Evolutionary conservation across 768 basidiomycete genomes (phyloP).

Genomic region (Hypholoma sublateritium): DNA sequence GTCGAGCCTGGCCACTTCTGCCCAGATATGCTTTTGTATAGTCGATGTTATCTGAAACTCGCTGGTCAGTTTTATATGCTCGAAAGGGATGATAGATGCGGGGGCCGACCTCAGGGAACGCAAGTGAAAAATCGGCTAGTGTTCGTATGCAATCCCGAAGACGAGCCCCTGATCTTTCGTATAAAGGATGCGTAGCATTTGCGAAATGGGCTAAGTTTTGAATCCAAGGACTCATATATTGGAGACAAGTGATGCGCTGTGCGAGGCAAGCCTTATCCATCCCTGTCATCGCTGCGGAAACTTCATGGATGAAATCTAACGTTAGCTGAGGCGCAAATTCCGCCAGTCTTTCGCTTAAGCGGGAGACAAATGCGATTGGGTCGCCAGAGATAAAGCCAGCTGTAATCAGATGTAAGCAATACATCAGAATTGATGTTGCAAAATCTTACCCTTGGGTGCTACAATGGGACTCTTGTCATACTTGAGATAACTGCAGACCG

Average conservation of each 20-base stretch:
- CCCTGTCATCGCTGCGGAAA: constrained; percentile 63
- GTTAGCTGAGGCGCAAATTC: constrained; percentile 79
- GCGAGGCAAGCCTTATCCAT: constrained; percentile 39
- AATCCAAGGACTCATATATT: constrained; percentile 89
- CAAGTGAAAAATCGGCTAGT: constrained; percentile 71
- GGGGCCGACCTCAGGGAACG: constrained; percentile 63
- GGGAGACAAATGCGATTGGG: constrained; percentile 56
- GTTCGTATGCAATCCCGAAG: constrained; percentile 82
- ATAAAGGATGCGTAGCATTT: constrained; percentile 66
- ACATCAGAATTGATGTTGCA: neutral
- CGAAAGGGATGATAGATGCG: neutral
- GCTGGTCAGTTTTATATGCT: neutral
- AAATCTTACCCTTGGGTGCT: constrained; percentile 60
- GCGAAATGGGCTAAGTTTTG: constrained; percentile 73
- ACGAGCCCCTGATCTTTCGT: constrained; percentile 70
- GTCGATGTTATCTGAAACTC: constrained; percentile 54
- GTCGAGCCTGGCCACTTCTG: constrained; percentile 71
- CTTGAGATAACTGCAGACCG: constrained; percentile 75
- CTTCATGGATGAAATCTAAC: constrained; percentile 87
- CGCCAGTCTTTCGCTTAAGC: constrained; percentile 72
- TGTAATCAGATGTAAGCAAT: constrained; percentile 24
- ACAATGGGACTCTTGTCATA: constrained; percentile 73
- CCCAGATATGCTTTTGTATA: constrained; percentile 78
- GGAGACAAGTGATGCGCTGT: constrained; percentile 71
- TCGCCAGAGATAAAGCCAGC: constrained; percentile 74